Conservation (phyloP, 2,329 filamentous ascomycete genomes). For the Fusarium tupiense region DNA sequence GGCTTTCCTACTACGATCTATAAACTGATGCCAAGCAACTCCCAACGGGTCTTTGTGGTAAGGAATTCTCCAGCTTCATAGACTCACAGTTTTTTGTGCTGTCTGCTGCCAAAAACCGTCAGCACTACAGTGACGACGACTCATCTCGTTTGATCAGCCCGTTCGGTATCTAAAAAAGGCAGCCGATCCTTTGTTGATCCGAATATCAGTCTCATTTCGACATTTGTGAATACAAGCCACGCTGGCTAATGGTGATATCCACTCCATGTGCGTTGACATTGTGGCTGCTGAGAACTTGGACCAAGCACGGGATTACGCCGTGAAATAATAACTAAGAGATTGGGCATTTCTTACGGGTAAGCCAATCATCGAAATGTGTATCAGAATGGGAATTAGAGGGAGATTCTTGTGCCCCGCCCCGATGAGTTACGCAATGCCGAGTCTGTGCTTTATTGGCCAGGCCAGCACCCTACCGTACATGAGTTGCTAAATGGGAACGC, state of each 20-base stretch:
- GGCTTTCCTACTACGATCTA: neutral
- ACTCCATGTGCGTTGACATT: neutral
- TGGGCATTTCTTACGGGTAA: constrained; percentile 5
- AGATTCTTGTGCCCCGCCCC: constrained; percentile 19
- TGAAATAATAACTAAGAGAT: constrained; percentile 1
- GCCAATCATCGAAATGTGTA: constrained; percentile 8
- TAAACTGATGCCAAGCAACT: neutral
- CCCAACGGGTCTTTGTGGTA: neutral
- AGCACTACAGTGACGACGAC: neutral
- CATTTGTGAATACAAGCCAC: constrained; percentile 5
- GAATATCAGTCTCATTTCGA: constrained; percentile 18
- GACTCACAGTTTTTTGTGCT: neutral
- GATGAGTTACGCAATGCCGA: constrained; percentile 16
- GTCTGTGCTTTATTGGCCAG: constrained; percentile 15
- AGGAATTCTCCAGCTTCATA: neutral
- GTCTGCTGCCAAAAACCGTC: neutral
- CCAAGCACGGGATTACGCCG: constrained; percentile 8
- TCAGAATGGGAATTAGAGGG: neutral
- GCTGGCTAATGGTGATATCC: constrained; percentile 6
- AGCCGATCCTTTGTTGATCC: constrained; percentile 19
- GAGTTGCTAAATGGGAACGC: neutral
- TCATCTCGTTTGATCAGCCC: neutral
- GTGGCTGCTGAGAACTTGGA: constrained; percentile 18
- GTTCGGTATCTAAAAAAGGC: neutral
- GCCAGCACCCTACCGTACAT: neutral